Percentiles rank a stretch among this genome's conserved stretches.
phyloP scores from a whole-genome alignment of 352 stramenopile genomes.

The Phytophthora aleatoria region DNA sequence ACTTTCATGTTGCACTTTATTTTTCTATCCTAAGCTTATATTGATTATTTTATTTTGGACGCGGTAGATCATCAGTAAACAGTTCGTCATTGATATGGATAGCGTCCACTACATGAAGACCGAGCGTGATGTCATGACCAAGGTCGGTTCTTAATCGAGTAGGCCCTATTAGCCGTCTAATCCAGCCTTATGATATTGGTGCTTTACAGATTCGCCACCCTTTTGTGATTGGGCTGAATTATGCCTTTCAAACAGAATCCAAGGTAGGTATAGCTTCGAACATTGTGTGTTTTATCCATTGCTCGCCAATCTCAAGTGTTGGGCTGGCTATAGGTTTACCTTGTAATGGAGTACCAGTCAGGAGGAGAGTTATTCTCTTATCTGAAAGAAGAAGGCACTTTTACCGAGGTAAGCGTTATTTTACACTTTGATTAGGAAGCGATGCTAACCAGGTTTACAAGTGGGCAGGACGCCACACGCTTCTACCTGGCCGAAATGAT shows the following conservation, averaged over 20 bases:
- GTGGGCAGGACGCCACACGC: conserved; percentile 55
- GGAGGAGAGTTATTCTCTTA: conserved; percentile 85
- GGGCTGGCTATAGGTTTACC: conserved; percentile 50
- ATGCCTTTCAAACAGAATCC: conserved; percentile 84
- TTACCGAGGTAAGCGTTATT: conserved; percentile 52
- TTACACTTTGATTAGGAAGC: background rate
- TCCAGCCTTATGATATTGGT: background rate
- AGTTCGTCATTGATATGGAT: conserved; percentile 79
- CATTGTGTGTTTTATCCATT: background rate
- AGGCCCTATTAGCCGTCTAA: background rate
- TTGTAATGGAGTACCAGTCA: conserved; percentile 83
- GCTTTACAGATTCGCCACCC: conserved; percentile 68
- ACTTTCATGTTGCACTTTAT: background rate
- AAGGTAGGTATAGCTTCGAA: conserved; percentile 45
- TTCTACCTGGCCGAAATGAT: conserved; percentile 90
- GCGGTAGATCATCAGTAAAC: conserved; percentile 84
- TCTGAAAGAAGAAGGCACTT: conserved; percentile 64
- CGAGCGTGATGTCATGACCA: conserved; percentile 88
- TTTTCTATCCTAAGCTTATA: background rate
- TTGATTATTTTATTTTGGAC: conserved; percentile 1
- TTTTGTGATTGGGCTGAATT: conserved; percentile 81
- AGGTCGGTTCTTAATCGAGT: conserved; percentile 36
- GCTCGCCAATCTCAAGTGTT: background rate
- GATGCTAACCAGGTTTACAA: conserved; percentile 1
- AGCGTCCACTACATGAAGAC: conserved; percentile 82